Evolutionary conservation across 352 stramenopile species (phyloP).

Genomic region (Pythium guiyangense): DNA sequence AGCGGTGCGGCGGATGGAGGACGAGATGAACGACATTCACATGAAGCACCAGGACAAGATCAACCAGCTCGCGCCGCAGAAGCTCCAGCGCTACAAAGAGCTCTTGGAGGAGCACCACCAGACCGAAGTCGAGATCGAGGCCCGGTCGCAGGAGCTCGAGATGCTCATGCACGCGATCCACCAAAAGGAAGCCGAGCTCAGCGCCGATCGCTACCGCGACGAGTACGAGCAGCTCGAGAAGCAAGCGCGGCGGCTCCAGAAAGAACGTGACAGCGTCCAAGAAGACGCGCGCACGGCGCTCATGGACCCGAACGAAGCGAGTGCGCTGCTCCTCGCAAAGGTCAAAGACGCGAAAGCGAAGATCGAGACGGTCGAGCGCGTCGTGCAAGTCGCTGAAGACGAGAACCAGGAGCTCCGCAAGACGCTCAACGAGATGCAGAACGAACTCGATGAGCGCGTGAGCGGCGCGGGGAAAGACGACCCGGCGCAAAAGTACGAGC

Average conservation of each 20-base stretch:
- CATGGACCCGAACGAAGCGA: slow-evolving; percentile 88
- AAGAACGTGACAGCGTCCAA: slow-evolving; percentile 70
- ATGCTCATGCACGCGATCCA: slow-evolving; percentile 71
- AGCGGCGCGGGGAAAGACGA: slow-evolving; percentile 62
- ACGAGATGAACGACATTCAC: slow-evolving; percentile 77
- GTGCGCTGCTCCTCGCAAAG: slow-evolving; percentile 74
- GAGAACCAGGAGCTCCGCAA: slow-evolving; percentile 60
- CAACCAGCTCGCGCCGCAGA: slow-evolving; percentile 84
- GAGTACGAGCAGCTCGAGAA: slow-evolving; percentile 75
- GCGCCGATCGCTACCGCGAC: slow-evolving; percentile 61
- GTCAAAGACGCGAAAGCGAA: slow-evolving; percentile 87
- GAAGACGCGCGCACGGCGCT: slow-evolving; percentile 81
- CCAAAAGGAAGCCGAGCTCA: slow-evolving; percentile 70
- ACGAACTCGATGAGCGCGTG: slow-evolving; percentile 57
- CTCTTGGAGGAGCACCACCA: slow-evolving; percentile 68
- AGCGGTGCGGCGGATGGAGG: slow-evolving; percentile 56
- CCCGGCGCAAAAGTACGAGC: slow-evolving; percentile 88
- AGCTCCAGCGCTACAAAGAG: slow-evolving; percentile 77
- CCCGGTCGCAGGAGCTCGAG: slow-evolving; percentile 59
- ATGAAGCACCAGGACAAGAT: slow-evolving; percentile 84
- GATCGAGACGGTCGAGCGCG: slow-evolving; percentile 68
- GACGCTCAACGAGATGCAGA: slow-evolving; percentile 47
- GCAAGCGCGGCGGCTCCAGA: slow-evolving; percentile 60
- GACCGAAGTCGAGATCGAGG: slow-evolving; percentile 73
- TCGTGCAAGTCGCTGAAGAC: slow-evolving; percentile 39